Percentiles rank a stretch among this genome's conserved stretches.
phyloP scores from a whole-genome alignment of 495 filamentous ascomycete genomes.

The Aspergillus panamensis region DNA sequence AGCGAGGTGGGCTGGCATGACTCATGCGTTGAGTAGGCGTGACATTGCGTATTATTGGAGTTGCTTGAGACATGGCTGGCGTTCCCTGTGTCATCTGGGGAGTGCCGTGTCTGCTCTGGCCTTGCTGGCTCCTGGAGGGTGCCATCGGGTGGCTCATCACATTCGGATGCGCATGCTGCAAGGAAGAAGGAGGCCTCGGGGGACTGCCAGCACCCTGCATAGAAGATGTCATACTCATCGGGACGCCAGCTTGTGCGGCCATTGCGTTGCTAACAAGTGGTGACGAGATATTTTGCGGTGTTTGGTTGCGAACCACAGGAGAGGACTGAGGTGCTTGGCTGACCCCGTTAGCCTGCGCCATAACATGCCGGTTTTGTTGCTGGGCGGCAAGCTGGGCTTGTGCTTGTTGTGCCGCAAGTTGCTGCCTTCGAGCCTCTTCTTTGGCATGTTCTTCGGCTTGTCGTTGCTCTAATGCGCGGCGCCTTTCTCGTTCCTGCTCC shows the following conservation, averaged over 20 bases:
- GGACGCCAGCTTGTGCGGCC: constrained; percentile 52
- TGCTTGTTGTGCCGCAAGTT: constrained; percentile 46
- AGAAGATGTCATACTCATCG: constrained; percentile 78
- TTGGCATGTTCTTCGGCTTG: constrained; percentile 50
- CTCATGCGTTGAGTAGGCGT: constrained; percentile 69
- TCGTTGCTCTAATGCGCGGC: constrained; percentile 40
- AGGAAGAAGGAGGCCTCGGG: constrained; percentile 69
- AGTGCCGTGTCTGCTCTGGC: constrained; percentile 69
- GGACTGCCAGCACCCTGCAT: constrained; percentile 72
- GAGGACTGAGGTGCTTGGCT: constrained; percentile 73
- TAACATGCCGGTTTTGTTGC: constrained; percentile 43
- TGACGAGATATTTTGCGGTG: constrained; percentile 73
- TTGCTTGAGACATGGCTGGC: constrained; percentile 71
- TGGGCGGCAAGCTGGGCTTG: constrained; percentile 49
- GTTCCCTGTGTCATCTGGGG: constrained; percentile 77
- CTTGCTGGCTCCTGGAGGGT: constrained; percentile 75
- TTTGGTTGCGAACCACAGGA: constrained; percentile 73
- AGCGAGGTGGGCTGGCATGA: constrained; percentile 64
- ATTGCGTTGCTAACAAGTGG: constrained; percentile 62
- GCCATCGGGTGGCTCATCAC: constrained; percentile 71
- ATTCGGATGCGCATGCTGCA: constrained; percentile 66
- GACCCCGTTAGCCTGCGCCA: constrained; percentile 55
- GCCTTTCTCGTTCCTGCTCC: constrained; percentile 44
- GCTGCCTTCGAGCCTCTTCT: constrained; percentile 43
- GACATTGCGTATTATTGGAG: constrained; percentile 63